These are phyloP conservation scores for Yamadazyma endophytica DNA, from an alignment of 805 yeast genomes.

Conservation along the genomic window DNA sequence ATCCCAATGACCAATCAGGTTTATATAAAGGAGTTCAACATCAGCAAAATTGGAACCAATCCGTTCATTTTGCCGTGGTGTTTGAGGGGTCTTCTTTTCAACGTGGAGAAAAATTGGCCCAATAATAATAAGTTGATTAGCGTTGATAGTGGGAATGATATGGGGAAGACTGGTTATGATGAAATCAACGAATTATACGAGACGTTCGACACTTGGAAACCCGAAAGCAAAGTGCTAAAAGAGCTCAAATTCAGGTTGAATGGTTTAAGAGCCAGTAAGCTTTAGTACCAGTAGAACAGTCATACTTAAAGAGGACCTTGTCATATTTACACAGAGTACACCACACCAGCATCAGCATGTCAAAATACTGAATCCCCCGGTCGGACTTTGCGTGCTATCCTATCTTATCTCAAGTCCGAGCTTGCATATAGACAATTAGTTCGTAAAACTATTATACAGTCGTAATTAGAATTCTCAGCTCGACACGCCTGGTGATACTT, in stretches of 20 bases:
- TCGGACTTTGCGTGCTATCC: too few species aligned
- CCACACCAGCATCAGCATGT: too few species aligned
- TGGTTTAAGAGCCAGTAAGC: slow-evolving; percentile 43
- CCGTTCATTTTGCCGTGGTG: slow-evolving; percentile 94
- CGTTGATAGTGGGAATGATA: slow-evolving; percentile 27
- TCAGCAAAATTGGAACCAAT: slow-evolving; percentile 66
- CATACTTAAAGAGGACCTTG: too few species aligned
- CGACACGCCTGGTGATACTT: too few species aligned
- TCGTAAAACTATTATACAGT: too few species aligned
- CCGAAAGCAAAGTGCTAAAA: slow-evolving; percentile 74
- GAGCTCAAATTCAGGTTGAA: slow-evolving; percentile 78
- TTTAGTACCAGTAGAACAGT: slow-evolving; percentile 12
- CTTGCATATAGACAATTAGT: too few species aligned
- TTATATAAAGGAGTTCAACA: slow-evolving; percentile 46
- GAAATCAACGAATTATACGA: slow-evolving; percentile 59
- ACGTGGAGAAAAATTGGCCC: slow-evolving; percentile 46
- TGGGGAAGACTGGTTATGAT: slow-evolving; percentile 34
- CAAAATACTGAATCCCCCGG: too few species aligned
- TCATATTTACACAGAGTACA: too few species aligned
- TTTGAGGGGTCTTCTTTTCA: slow-evolving; percentile 75
- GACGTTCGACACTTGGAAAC: slow-evolving; percentile 84
- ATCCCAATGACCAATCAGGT: slow-evolving; percentile 33
- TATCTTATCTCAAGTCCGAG: too few species aligned
- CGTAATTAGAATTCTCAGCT: too few species aligned
- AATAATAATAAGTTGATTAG: slow-evolving; percentile 36